A percentile compares a stretch with the other conserved stretches of the same genome.
These are phyloP conservation scores for Calonectria crousiana DNA, from an alignment of 2,329 filamentous ascomycete species.

Conservation along the genomic window DNA sequence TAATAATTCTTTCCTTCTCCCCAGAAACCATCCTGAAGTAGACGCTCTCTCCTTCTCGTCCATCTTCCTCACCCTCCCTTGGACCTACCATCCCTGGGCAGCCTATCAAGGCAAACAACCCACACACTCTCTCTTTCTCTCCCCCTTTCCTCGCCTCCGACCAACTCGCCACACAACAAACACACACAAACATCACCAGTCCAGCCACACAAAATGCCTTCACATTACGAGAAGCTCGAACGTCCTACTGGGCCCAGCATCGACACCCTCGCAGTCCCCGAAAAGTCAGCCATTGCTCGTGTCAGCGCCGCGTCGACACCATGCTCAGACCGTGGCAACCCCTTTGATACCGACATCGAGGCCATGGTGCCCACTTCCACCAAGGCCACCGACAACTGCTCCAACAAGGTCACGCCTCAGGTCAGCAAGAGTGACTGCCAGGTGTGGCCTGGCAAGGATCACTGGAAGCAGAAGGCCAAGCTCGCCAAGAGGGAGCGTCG, in stretches of 20 bases:
- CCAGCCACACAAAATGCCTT: slow-evolving; percentile 37
- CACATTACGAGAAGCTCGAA: slow-evolving; percentile 43
- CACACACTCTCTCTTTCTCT: background rate
- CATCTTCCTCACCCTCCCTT: background rate
- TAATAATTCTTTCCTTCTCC: slow-evolving; percentile 3
- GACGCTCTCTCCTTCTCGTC: background rate
- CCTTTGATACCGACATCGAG: slow-evolving; percentile 71
- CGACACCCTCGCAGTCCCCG: slow-evolving; percentile 41
- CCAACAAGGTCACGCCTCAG: slow-evolving; percentile 47
- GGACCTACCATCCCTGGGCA: background rate
- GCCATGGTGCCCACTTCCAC: slow-evolving; percentile 57
- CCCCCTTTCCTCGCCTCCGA: background rate
- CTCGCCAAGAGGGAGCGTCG: slow-evolving; percentile 63
- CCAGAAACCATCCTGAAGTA: background rate
- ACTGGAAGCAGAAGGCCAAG: slow-evolving; percentile 72
- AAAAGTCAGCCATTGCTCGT: slow-evolving; percentile 46
- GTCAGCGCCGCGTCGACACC: slow-evolving; percentile 59
- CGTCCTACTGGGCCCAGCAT: slow-evolving; percentile 38
- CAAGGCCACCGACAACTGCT: slow-evolving; percentile 46
- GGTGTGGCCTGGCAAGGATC: slow-evolving; percentile 71
- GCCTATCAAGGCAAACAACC: background rate
- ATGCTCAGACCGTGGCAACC: slow-evolving; percentile 58
- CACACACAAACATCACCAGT: slow-evolving; percentile 13
- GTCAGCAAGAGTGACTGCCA: slow-evolving; percentile 61
- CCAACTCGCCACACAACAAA: slow-evolving; percentile 10